phyloP scores from a whole-genome alignment of 2,329 filamentous ascomycete species.

The Ambrosiella cleistominuta region DNA sequence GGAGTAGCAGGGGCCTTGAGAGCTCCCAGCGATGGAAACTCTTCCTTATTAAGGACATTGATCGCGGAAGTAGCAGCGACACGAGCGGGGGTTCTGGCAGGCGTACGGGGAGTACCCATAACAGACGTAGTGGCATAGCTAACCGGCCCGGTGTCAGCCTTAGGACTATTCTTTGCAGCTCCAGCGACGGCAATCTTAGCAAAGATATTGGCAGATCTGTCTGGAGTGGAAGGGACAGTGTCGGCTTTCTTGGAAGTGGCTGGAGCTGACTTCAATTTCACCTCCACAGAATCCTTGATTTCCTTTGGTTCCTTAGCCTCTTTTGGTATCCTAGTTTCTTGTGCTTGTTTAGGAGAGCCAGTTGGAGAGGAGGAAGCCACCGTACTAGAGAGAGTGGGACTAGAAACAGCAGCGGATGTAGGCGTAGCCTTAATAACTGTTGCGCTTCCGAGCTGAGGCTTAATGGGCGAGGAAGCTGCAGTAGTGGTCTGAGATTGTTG shows the following conservation, averaged over 20 bases:
- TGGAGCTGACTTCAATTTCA: background rate
- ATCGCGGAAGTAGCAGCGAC: background rate
- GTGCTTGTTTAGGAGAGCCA: slow-evolving; percentile 14
- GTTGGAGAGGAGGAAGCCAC: background rate
- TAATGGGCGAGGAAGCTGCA: background rate
- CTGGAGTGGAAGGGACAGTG: slow-evolving; percentile 6
- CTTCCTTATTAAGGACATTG: slow-evolving; percentile 36
- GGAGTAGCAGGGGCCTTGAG: background rate
- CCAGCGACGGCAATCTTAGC: slow-evolving; percentile 6
- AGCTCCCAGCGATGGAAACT: slow-evolving; percentile 30
- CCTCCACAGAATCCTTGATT: too few relatives aligned
- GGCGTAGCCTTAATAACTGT: background rate
- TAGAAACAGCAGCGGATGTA: background rate
- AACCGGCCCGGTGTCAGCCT: background rate
- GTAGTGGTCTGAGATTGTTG: background rate
- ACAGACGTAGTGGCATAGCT: slow-evolving; percentile 12
- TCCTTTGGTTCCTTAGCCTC: too few relatives aligned
- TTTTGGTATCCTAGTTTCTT: too few relatives aligned
- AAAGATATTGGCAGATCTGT: background rate
- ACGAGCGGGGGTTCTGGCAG: slow-evolving; percentile 14
- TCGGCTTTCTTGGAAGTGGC: background rate
- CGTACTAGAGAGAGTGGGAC: background rate
- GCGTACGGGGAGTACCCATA: slow-evolving; percentile 19
- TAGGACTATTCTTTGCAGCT: background rate
- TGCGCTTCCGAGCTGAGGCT: background rate